Evolutionary conservation across 768 basidiomycete species (phyloP), one percentile per base, ranked within the genome.

Genomic region (Lentinus tigrinus): DNA sequence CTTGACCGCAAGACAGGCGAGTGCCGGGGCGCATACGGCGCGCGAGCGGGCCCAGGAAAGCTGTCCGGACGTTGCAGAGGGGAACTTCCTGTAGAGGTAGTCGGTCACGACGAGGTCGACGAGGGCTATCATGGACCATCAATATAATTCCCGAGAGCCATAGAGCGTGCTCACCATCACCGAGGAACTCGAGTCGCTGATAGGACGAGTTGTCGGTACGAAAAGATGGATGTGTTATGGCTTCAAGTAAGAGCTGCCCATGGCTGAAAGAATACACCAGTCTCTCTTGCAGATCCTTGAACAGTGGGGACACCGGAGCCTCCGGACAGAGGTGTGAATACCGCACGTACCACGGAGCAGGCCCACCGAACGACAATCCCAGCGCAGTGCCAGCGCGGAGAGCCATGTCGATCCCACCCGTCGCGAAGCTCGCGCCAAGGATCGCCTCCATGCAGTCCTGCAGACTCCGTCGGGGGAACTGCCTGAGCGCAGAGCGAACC

Each of bases 381-480:
- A 96, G 73, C 1, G 78, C 75, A 2, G 77, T 79, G 10, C 92
- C 94, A 3, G 83, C 73, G 7, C 73, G 78, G 53, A 96, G 72
- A 2, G 89, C 84, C 77, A 84, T 82, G 10, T 78, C 70, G 37
- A 93, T 83, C 0, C 92, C 90, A 4, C 91, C 93, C 2, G 82
- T 77, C 16, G 85, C 61, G 63, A 87, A 94, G 26, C 84, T 82
- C 2, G 90, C 93, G 11, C 92, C 94, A 3, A 95, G 74, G 5
- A 85, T 78, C 0, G 94, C 88, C 69, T 95, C 94, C 85, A 93
- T 90, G 67, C 89, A 93, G 66, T 95, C 93, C 66, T 92, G 90
- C 61, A 95, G 71, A 64, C 88, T 85, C 55, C 91, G 74, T 26
- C 90, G 79, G 3, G 87, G 83, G 56, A 85, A 82, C 37, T 72